phyloP scores from a whole-genome alignment of 164 flowering plant genomes.

The Macadamia integrifolia region DNA sequence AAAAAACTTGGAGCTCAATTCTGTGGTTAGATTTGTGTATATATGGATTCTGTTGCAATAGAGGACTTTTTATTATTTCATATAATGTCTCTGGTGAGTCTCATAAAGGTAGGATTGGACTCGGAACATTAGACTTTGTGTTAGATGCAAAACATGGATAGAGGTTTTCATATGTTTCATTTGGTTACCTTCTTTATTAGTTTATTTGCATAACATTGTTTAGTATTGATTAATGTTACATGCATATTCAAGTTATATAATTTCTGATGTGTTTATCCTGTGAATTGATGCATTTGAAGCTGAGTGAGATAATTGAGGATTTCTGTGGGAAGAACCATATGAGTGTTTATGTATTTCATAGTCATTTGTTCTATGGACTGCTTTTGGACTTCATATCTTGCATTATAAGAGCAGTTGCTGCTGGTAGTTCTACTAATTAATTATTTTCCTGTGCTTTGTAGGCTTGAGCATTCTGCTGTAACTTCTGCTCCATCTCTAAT shows the following conservation, averaged over 20 bases:
- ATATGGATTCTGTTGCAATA: neutral
- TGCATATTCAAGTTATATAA: too few relatives aligned
- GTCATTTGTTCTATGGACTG: conserved; percentile 42
- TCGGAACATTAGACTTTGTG: neutral
- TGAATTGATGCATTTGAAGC: too few relatives aligned
- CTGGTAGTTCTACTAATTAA: conserved; percentile 30
- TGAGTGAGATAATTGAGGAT: too few relatives aligned
- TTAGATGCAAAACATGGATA: too few relatives aligned
- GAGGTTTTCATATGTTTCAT: too few relatives aligned
- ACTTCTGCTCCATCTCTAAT: conserved; percentile 68
- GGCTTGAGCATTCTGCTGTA: conserved; percentile 79
- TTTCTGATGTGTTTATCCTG: too few relatives aligned
- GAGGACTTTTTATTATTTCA: neutral
- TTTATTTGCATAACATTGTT: too few relatives aligned
- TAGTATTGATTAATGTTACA: too few relatives aligned
- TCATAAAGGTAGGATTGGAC: neutral
- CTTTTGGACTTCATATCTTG: conserved; percentile 9
- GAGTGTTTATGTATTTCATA: too few relatives aligned
- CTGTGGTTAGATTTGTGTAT: neutral
- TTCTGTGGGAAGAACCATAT: too few relatives aligned
- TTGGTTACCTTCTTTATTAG: too few relatives aligned
- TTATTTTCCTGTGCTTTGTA: conserved; percentile 17
- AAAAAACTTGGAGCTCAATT: neutral
- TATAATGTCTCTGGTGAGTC: neutral
- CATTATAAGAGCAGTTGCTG: conserved; percentile 28